Percentiles rank a stretch among this genome's conserved stretches.
Conservation (phyloP, 257 asterid genomes). For the Paraleonurus japonicus region DNA sequence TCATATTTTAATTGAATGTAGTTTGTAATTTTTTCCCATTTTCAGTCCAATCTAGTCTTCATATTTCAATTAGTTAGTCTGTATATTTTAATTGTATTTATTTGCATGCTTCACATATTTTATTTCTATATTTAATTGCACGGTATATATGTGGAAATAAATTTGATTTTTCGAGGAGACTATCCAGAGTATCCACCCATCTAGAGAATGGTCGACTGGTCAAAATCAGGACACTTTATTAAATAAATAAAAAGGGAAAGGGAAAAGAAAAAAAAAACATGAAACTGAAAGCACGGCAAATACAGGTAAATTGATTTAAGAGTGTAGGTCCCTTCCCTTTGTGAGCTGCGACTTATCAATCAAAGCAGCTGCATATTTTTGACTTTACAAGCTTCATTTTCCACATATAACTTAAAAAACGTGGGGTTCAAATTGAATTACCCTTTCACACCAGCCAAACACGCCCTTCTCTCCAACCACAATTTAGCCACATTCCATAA, state of each 20-base stretch:
- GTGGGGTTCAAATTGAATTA: not conserved
- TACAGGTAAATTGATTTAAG: not conserved
- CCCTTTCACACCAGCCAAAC: not conserved
- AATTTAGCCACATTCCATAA: constrained; percentile 3
- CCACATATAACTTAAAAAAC: constrained; percentile 4
- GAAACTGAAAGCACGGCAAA: not conserved
- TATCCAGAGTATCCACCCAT: no score
- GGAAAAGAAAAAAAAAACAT: no score
- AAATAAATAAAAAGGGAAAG: no score
- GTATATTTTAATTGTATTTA: no score
- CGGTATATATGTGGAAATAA: no score
- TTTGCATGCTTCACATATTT: no score
- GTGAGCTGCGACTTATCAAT: constrained; percentile 18
- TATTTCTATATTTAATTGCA: no score
- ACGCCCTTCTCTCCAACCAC: constrained; percentile 8
- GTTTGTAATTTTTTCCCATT: no score
- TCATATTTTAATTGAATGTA: no score
- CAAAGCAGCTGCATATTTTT: constrained; percentile 34
- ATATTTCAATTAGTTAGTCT: no score
- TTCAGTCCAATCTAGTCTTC: no score
- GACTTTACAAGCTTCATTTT: constrained; percentile 26
- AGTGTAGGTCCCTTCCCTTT: constrained; percentile 20
- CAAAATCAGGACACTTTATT: not conserved
- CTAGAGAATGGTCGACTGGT: not conserved
- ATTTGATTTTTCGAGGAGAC: no score